Evolutionary conservation across 2,329 filamentous ascomycete species (phyloP).

Genomic region (Sphaceloma murrayae): DNA sequence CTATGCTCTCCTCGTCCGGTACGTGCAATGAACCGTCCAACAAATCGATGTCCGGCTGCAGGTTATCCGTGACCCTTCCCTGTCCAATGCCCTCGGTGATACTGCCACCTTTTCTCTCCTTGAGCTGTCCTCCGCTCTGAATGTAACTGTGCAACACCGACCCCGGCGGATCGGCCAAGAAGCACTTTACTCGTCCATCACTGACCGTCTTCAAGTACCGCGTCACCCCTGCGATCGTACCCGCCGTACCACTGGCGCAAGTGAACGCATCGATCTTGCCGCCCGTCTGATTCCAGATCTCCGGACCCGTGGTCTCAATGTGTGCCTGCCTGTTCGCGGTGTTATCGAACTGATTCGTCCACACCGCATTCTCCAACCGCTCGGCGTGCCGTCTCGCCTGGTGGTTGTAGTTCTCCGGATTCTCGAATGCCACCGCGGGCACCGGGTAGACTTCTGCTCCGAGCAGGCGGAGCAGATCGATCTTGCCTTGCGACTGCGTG

Average conservation of each 20-base stretch:
- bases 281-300: constrained; percentile 88
- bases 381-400: constrained; percentile 89
- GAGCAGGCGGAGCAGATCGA: constrained; percentile 80
- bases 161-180: constrained; percentile 87
- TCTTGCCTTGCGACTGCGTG: constrained; percentile 95
- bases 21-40: constrained; percentile 79
- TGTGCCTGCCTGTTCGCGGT: constrained; percentile 86
- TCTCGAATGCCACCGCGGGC: constrained; percentile 88
- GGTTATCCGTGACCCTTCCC: constrained; percentile 90
- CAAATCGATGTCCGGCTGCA: constrained; percentile 72
- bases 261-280: constrained; percentile 90
- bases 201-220: constrained; percentile 79
- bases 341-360: constrained; percentile 99
- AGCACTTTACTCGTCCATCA: constrained; percentile 69
- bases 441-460: constrained; percentile 95
- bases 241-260: constrained; percentile 85
- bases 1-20: constrained; percentile 85
- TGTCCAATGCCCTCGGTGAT: constrained; percentile 98
- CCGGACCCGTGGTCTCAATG: constrained; percentile 91
- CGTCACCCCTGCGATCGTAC: constrained; percentile 81
- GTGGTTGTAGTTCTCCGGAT: constrained; percentile 96
- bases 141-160: constrained; percentile 91
- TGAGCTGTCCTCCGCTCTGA: constrained; percentile 67
- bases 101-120: constrained; percentile 71
- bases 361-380: constrained; percentile 74